Evolutionary conservation across 2,329 filamentous ascomycete genomes (phyloP).

Genomic region (Fusarium tricinctum): DNA sequence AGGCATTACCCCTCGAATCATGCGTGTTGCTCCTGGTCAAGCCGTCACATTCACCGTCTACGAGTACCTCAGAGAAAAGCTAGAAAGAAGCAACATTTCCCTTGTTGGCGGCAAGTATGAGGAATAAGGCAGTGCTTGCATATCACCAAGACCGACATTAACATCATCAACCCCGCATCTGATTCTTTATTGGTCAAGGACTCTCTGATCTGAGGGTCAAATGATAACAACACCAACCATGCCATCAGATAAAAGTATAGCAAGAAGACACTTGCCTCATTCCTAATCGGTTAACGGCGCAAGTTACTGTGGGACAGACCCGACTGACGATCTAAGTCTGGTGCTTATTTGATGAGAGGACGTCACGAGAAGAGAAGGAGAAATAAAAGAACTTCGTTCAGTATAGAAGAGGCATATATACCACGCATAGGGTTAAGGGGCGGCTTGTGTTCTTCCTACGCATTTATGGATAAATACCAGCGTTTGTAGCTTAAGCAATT

Average conservation of each 20-base stretch:
- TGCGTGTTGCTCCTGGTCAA: slow-evolving; percentile 97
- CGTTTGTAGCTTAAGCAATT: slow-evolving; percentile 50
- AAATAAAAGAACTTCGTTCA: slow-evolving; percentile 18
- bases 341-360: slow-evolving; percentile 4
- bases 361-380: slow-evolving; percentile 8
- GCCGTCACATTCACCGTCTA: slow-evolving; percentile 84
- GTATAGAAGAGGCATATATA: slow-evolving; percentile 46
- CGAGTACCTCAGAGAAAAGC: slow-evolving; percentile 79
- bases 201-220: not conserved
- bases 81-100: slow-evolving; percentile 75
- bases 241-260: not conserved
- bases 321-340: slow-evolving; percentile 34
- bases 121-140: slow-evolving; percentile 62
- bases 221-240: not conserved
- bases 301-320: slow-evolving; percentile 31
- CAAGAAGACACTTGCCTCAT: slow-evolving; percentile 10
- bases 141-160: not conserved
- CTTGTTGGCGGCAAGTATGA: slow-evolving; percentile 75
- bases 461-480: slow-evolving; percentile 50
- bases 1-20: slow-evolving; percentile 96
- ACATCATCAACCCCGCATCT: not conserved
- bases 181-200: not conserved
- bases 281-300: slow-evolving; percentile 39
- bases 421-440: slow-evolving; percentile 45
- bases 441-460: slow-evolving; percentile 45